Evolutionary conservation across 164 flowering plant species (phyloP), one percentile per base, ranked within the genome.

Genomic region (Kingdonia uniflora): DNA sequence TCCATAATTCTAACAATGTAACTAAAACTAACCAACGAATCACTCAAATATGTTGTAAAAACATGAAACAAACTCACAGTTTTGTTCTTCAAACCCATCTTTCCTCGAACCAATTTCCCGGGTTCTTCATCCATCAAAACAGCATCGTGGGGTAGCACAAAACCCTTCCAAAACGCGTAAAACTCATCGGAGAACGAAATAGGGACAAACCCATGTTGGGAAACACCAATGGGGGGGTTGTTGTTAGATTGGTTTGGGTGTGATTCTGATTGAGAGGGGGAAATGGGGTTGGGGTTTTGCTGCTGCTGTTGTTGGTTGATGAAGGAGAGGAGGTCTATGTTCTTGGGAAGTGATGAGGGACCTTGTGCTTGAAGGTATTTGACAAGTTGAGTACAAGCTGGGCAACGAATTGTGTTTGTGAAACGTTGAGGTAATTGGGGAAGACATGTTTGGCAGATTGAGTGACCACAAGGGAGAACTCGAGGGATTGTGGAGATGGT

Each of bases 391-490:
- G 76, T 92, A 59, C 96, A 92, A 4, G 82, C 74, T 1, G 96
- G 95, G 69, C 98, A 92, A 38, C 94, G 82, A 43, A 88, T 47
- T 42, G 90, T 77, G 54, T 52, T 51, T 2, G 84, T 71, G 65
- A 63, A 74, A 15, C 66, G 78, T 24, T 69, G 74, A 0, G 82
- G 90, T 42, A 92, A 79, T 49, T 54, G 78, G 2, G 7, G 19
- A 1, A 92, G 70, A 68, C 98, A 92, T 11, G 60, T 24, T 62
- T 88, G 79, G 71, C 98, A 92, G 21, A 64, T 64, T 19, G 91
- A 66, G 78, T 92, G 98, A 45, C 98, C 98, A 51, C 98, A 92
- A 0, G 79, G n/a, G 39, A 92, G 82, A 0, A 92, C 98, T 7
- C 98, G 85, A 0, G 98, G 98, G 22, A 82, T 61, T 5, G 73